Evolutionary conservation across 768 basidiomycete genomes (phyloP), one percentile per base, ranked within the genome.

Genomic region (Auricularia sp.): DNA sequence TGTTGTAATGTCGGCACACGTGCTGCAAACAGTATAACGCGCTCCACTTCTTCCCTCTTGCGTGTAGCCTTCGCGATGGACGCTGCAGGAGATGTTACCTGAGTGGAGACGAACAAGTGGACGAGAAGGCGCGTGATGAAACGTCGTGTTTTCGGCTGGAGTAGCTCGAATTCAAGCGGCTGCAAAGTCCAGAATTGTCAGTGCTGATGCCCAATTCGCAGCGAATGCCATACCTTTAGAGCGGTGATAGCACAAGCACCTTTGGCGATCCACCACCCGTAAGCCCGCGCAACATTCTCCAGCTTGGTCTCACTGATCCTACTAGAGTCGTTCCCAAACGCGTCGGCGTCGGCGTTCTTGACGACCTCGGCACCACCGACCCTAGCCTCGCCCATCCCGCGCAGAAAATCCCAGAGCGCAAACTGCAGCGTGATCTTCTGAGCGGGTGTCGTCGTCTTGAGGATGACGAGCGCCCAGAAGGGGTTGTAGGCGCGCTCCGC

Each of bases 391-490:
- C 93, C 96, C 54, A 98, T 78, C 66, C 91, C 91, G 8, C 96
- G 88, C 35, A 98, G 76, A 72, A 98, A 95, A 72, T 99, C 97
- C 97, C 97, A 99, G 5, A 98, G 76, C 69, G 87, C 91, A 73
- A 91, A 98, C 71, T 98, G 97, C 23, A 98, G 78, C 1, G 97
- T 98, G 69, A 98, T 88, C 70, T 85, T 91, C 78, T 93, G 87
- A 3, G 88, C 84, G 72, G 96, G 93, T 0, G 93, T 87, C 8
- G 77, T 77, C 3, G 47, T 21, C 35, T 7, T 61, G 0, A 47
- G 44, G 66, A 68, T 39, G 64, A 61, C 51, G 51, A 44, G 8
- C 35, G 35, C 42, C 35, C 65, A 18, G 56, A 63, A 62, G 36
- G 36, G 64, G 3, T 42, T 18, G 33, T 39, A 51, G n/a, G 18